Evolutionary conservation across 805 yeast species (phyloP).

Genomic region (Wickerhamomyces pijperi): DNA sequence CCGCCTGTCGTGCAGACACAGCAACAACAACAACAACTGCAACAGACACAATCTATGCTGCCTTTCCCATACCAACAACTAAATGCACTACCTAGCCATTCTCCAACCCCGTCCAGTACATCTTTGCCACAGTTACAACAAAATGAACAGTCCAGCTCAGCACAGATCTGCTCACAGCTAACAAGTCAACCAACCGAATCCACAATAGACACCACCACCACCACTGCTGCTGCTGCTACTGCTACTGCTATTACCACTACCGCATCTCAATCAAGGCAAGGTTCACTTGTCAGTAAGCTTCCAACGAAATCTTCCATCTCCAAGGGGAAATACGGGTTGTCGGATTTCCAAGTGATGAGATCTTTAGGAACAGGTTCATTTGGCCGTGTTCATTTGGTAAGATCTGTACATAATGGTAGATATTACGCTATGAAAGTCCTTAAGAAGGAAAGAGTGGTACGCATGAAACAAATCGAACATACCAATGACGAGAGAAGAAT

Average conservation of each 20-base stretch:
- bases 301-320: conserved; percentile 19
- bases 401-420: conserved; percentile 82
- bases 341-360: conserved; percentile 75
- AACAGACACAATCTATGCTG: background rate
- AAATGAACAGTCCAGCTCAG: too few species aligned
- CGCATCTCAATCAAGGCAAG: conserved; percentile 1
- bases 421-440: conserved; percentile 90
- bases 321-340: conserved; percentile 65
- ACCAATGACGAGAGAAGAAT: conserved; percentile 91
- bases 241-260: background rate
- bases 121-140: background rate
- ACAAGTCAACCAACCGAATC: too few species aligned
- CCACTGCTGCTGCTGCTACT: background rate
- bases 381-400: conserved; percentile 85
- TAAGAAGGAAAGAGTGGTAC: conserved; percentile 78
- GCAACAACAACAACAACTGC: background rate
- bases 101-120: background rate
- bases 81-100: too few species aligned
- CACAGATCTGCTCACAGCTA: too few species aligned
- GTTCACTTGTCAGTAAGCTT: conserved; percentile 12
- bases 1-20: background rate
- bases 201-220: background rate
- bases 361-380: conserved; percentile 94
- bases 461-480: conserved; percentile 91
- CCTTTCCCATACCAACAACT: background rate